phyloP scores from a whole-genome alignment of 176 grass and related monocot species.

The Triticum urartu region DNA sequence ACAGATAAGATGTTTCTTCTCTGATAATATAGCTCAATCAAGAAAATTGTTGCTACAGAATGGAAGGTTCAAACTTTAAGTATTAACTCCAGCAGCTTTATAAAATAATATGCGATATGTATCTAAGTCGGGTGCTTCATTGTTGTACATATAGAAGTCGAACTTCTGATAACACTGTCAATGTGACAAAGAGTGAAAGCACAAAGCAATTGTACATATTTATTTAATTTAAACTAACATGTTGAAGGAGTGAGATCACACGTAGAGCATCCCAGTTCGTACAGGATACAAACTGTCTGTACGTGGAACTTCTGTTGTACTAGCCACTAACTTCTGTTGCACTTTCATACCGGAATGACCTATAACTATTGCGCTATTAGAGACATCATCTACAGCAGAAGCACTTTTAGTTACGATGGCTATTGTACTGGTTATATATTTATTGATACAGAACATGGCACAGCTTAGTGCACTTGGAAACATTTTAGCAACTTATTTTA shows the following conservation, averaged over 20 bases:
- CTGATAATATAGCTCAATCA: neutral
- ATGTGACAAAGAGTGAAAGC: neutral
- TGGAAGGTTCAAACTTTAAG: neutral
- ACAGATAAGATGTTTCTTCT: neutral
- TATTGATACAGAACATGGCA: neutral
- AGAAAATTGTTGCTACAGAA: slow-evolving; percentile 4
- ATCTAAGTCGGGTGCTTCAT: neutral
- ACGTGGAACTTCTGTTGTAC: neutral
- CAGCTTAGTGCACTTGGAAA: neutral
- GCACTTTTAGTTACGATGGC: neutral
- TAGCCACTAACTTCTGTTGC: neutral
- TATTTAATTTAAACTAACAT: neutral
- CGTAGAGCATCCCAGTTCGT: neutral
- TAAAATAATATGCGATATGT: neutral
- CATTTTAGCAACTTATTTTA: neutral
- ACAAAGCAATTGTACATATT: neutral
- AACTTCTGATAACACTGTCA: neutral
- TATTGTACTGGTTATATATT: neutral
- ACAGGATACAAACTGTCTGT: neutral
- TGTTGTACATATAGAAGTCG: neutral
- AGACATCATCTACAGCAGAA: neutral
- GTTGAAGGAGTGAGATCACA: neutral
- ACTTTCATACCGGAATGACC: neutral
- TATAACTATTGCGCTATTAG: neutral
- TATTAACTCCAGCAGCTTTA: neutral